Base-by-base conservation (phyloP, 805 yeast genomes). In the Candida boidinii region DNA sequence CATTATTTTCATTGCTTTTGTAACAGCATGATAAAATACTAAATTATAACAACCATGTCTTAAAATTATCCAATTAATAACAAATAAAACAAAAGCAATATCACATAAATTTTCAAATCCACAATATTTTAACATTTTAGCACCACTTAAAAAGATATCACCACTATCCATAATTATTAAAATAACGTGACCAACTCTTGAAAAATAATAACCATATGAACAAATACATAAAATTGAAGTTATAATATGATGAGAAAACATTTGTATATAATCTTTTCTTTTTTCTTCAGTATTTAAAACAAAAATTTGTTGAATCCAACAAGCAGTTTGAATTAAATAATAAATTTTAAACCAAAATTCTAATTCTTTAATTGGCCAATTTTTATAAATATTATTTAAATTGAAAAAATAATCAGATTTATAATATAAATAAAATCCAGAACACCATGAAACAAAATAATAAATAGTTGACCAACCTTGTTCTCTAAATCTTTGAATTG, bases 171-270 rank as follows among this genome's bases (percentile, higher is more conserved):
- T 87, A 35, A 84, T 59, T 39, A 78, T 67, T 43, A 85, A 57
- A 28, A 87, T 79, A 19, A 79, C 68, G 55, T 85, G 84, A 20
- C 96, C 96, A 35, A 84, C 70, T 23, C 84, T 68, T 22, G 79
- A 73, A 56, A 77, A 81, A 56, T 81, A 77, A 51, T 73, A 76
- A 48, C 62, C 64, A 54, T 86, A 87, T 1, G 92, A 79, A 2
- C 92, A 90, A 10, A 68, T 52, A 18, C 81, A 68, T 35, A 87
- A 66, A 16, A 63, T 45, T 45, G 77, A 68, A 1, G 96, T 87
- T 36, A 88, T 77, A 36, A 88, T 75, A 56, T 87, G 96, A 54
- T 87, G 96, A 29, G 78, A 60, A 48, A 86, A 74, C 96, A 87
- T 87, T 57, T 87, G 95, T 44, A 58, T 55, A 52, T 83, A 77